Evolutionary conservation across 2,329 filamentous ascomycete species (phyloP), one percentile per base, ranked within the genome.

Genomic region (Fusarium sp.): DNA sequence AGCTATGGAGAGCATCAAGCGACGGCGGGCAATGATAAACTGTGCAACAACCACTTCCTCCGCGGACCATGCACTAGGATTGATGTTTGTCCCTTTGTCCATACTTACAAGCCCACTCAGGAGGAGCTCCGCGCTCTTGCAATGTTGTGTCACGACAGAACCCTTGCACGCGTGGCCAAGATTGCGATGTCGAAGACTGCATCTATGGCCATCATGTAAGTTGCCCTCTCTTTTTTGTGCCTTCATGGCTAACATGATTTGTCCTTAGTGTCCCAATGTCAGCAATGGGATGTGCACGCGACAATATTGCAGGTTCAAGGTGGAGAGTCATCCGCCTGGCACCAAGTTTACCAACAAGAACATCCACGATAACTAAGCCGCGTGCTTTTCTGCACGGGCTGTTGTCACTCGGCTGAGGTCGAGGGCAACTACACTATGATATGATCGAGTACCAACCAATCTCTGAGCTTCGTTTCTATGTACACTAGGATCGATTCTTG

Each of bases 171-270:
- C 85, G 82, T 34, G 88, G 88, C 0, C 90, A 92, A 78, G 84
- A 89, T n/a, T 92, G 90, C 73, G 86, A 88, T 8, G 81, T 86
- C 5, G 85, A 87, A 2, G 87, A 88, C 71, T 92, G 90, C 78
- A 91, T 92, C 68, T 92, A 92, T 74, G 90, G 90, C 4, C 90
- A 92, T 78, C 87, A 92, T 76, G 88, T 90, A 77, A 83, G 88
- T 84, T 27, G 54, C 50, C 16, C 8, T 34, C 20, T 50, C 4
- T 25, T 32, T 11, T 32, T 7, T 34, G 23, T 20, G 5, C 6
- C 25, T 52, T n/a, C 18, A 67, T 58, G 48, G 27, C 72, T 79
- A 48, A 69, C 34, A 27, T 34, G 9, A 10, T 11, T 34, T 35
- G 9, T 30, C 18, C 30, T 13, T 65, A 90, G 88, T 90, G 88